Evolutionary conservation across 371 early-diverging fungal species (phyloP).

Genomic region (Mucor lusitanicus): DNA sequence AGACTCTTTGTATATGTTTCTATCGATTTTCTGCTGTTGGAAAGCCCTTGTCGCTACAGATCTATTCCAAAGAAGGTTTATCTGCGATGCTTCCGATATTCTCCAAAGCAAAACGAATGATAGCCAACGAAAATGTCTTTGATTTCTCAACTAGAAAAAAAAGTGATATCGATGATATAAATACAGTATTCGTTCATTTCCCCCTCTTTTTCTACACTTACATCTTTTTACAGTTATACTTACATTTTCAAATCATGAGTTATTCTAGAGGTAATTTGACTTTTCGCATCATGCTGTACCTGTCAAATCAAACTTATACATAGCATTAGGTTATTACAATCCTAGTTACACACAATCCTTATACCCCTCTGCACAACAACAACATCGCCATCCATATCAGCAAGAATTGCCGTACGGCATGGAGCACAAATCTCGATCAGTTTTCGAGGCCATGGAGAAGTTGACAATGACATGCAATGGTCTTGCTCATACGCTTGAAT

Average conservation of each 20-base stretch:
- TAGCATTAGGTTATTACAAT: not conserved
- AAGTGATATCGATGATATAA: not conserved
- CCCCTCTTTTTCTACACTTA: not conserved
- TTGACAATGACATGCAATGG: slow-evolving; percentile 87
- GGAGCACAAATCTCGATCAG: slow-evolving; percentile 24
- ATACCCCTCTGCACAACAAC: not conserved
- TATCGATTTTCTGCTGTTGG: no score
- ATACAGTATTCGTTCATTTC: not conserved
- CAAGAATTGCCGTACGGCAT: not conserved
- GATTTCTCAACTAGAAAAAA: not conserved
- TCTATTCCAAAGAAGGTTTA: not conserved
- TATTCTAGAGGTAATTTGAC: not conserved
- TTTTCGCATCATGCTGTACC: not conserved
- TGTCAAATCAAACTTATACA: not conserved
- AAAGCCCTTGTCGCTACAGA: not conserved
- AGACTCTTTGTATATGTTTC: not conserved
- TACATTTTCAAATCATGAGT: not conserved
- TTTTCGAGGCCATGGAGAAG: slow-evolving; percentile 81
- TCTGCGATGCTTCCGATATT: not conserved
- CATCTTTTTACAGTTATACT: not conserved
- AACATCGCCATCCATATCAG: not conserved
- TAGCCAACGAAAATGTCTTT: not conserved
- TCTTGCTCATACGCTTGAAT: slow-evolving; percentile 88
- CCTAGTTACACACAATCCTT: not conserved
- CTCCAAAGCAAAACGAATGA: not conserved